Percentiles rank a stretch among this genome's conserved stretches.
Evolutionary conservation across 2,329 filamentous ascomycete species (phyloP).

Genomic region (Aspergillus sp.): DNA sequence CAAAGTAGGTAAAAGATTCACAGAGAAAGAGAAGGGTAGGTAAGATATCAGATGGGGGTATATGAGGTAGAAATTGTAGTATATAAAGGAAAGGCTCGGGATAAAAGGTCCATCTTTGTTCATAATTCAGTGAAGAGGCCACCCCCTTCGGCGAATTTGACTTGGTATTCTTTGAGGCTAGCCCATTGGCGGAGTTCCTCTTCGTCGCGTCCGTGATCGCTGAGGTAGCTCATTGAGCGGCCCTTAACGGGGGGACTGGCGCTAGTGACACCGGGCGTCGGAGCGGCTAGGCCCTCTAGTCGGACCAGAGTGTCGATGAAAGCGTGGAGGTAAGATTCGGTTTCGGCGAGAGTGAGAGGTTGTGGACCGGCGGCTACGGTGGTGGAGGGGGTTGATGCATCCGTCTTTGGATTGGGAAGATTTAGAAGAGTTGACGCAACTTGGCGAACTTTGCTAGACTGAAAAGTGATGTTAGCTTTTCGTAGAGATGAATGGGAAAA

Average conservation of each 20-base stretch:
- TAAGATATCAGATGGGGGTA: not conserved
- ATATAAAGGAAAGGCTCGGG: not conserved
- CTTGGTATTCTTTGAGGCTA: slow-evolving; percentile 74
- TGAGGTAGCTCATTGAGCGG: slow-evolving; percentile 37
- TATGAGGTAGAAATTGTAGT: not conserved
- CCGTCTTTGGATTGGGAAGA: slow-evolving; percentile 42
- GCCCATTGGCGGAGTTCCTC: slow-evolving; percentile 76
- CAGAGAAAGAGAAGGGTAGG: not conserved
- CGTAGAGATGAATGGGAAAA: not conserved
- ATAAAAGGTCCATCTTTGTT: not conserved
- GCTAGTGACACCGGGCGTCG: slow-evolving; percentile 25
- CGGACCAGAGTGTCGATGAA: slow-evolving; percentile 75
- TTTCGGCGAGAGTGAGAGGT: slow-evolving; percentile 46
- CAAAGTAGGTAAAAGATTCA: not conserved
- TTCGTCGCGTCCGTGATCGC: slow-evolving; percentile 64
- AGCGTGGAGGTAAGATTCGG: slow-evolving; percentile 69
- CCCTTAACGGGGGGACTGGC: slow-evolving; percentile 30
- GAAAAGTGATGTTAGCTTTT: slow-evolving; percentile 7
- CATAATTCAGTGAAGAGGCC: slow-evolving; percentile 43
- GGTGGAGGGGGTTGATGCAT: slow-evolving; percentile 40
- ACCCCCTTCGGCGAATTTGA: slow-evolving; percentile 67
- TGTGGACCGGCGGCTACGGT: slow-evolving; percentile 25
- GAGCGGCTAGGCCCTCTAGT: slow-evolving; percentile 61
- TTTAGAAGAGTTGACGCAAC: slow-evolving; percentile 79
- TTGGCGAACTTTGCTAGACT: slow-evolving; percentile 80